phyloP scores from a whole-genome alignment of 2,329 filamentous ascomycete genomes.

The Chalaropsis thielavioides region DNA sequence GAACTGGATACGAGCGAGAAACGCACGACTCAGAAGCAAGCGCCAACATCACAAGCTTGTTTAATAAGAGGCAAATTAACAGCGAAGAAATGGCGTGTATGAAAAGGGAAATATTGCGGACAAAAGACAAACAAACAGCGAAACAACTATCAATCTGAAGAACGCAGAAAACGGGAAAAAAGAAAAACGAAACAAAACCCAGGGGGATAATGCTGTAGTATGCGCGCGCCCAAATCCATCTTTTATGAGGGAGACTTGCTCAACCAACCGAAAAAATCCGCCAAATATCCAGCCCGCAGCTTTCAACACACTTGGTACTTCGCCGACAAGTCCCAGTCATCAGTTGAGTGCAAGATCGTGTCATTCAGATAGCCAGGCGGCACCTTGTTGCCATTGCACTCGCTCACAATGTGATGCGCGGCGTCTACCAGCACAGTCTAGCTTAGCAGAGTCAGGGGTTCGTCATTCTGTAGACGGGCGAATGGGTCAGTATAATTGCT shows the following conservation, averaged over 20 bases:
- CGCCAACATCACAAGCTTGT: too few relatives aligned
- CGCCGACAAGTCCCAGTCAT: constrained; percentile 9
- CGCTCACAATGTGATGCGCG: too few relatives aligned
- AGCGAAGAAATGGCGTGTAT: too few relatives aligned
- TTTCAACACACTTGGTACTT: constrained; percentile 9
- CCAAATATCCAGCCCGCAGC: neutral
- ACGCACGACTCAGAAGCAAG: too few relatives aligned
- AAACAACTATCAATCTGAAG: neutral
- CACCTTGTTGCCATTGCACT: too few relatives aligned
- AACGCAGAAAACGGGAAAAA: neutral
- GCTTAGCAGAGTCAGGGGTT: too few relatives aligned
- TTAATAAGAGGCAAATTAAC: too few relatives aligned
- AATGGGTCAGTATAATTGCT: neutral
- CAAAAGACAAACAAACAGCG: neutral
- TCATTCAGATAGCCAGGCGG: constrained; percentile 7
- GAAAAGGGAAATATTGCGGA: neutral
- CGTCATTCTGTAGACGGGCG: neutral
- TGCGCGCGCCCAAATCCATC: neutral
- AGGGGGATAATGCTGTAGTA: neutral
- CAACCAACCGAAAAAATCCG: neutral
- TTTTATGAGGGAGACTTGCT: neutral
- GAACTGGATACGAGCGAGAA: too few relatives aligned
- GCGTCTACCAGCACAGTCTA: too few relatives aligned
- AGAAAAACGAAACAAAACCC: neutral
- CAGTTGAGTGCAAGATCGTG: constrained; percentile 3